Evolutionary conservation across 2,329 filamentous ascomycete species (phyloP), one percentile per base, ranked within the genome.

Genomic region (Stenocarpella maydis): DNA sequence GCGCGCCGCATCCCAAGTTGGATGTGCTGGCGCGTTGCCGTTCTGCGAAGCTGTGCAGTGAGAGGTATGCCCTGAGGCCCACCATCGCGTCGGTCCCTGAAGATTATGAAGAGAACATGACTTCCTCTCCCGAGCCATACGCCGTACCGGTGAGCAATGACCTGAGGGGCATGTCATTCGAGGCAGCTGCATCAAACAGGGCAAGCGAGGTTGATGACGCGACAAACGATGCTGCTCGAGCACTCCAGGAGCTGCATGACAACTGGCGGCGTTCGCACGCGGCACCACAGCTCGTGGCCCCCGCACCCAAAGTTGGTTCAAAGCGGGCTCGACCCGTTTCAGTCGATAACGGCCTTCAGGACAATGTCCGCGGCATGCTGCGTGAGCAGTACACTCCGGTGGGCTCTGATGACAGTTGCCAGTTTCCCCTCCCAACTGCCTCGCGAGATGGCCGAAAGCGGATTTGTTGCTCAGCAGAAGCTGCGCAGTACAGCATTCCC

Each of bases 311-410:
- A 61, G 78, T 75, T 34, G 83, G 84, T 28, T 80, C 81, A 69
- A 92, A 92, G 82, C 86, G 90, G 73, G 87, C 86, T 75, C 84
- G 89, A 63, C 84, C 88, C 17, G 74, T 81, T 9, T 91, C 88
- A 17, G 83, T 87, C 67, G 89, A 92, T 69, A 81, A 84, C 69
- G 80, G 82, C n/a, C 81, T 90, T 10, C 90, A 92, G 75, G 88
- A 91, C 70, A 90, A 91, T 69, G 90, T 92, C 14, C 88, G 90
- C 66, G 86, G 89, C 65, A 83, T 92, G 74, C 81, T 92, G 34
- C 80, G 80, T 53, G 80, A 76, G 41, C 75, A 75, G 64, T 78
- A 80, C 72, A 68, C 77, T 72, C 73, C 71, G 72, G 65, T 71
- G 72, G 61, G 80, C 47, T 77, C 82, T 58, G 76, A 78, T 66